Evolutionary conservation across 1,139 yeast genomes (phyloP).

Genomic region (Saccharomyces hybrid): DNA sequence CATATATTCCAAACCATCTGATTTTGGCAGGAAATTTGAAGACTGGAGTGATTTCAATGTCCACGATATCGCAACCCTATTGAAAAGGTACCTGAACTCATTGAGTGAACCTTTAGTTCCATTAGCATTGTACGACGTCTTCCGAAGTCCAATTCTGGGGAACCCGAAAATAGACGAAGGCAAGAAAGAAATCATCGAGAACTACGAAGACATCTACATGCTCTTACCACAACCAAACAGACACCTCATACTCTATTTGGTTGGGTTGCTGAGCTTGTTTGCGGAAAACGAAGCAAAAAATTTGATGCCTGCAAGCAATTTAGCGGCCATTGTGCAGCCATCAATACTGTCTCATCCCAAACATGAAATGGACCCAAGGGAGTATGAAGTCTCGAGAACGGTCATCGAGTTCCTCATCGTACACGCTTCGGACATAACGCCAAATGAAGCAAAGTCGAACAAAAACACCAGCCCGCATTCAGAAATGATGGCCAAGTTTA

Average conservation of each 20-base stretch:
- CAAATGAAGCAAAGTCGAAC: conserved; percentile 38
- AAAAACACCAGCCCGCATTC: conserved; percentile 4
- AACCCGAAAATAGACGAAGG: conserved; percentile 29
- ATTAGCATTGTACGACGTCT: conserved; percentile 58
- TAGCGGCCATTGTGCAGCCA: conserved; percentile 93
- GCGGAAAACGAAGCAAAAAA: conserved; percentile 65
- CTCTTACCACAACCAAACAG: neutral
- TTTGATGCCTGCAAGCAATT: conserved; percentile 81
- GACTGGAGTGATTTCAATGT: conserved; percentile 79
- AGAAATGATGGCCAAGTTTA: conserved; percentile 8
- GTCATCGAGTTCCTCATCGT: conserved; percentile 83
- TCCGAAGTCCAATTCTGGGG: conserved; percentile 59
- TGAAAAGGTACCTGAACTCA: conserved; percentile 73
- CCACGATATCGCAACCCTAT: conserved; percentile 86
- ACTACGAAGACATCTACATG: neutral
- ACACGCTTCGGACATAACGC: conserved; percentile 46
- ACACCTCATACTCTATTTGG: conserved; percentile 45
- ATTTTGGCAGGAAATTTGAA: conserved; percentile 69
- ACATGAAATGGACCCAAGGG: conserved; percentile 83
- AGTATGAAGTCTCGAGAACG: conserved; percentile 74
- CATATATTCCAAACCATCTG: conserved; percentile 73
- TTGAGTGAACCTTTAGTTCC: conserved; percentile 89
- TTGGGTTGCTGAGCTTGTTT: conserved; percentile 78
- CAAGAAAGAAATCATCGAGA: neutral
- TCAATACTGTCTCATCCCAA: conserved; percentile 66